phyloP scores from a whole-genome alignment of 768 basidiomycete genomes.

The Tulasnella sp. region DNA sequence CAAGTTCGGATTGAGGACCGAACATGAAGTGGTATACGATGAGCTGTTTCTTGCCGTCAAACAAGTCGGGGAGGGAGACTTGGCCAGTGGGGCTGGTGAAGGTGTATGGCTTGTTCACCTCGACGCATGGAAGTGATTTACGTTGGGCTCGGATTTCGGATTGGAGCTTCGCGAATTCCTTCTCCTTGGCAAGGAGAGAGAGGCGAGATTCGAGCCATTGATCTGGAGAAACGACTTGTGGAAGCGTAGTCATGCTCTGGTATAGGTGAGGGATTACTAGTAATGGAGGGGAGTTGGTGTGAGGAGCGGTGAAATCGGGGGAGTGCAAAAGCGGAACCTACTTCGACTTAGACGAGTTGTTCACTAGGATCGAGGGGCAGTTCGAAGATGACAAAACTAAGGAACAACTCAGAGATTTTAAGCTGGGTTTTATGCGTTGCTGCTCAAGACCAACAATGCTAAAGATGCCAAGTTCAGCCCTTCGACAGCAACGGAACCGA shows the following conservation, averaged over 20 bases:
- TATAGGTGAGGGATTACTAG: neutral
- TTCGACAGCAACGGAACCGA: neutral
- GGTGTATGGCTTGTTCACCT: neutral
- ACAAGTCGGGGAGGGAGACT: neutral
- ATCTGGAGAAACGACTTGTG: conserved; percentile 1
- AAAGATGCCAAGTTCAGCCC: too few species aligned
- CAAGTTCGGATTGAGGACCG: neutral
- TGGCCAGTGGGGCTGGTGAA: neutral
- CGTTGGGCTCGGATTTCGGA: neutral
- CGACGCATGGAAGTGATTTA: neutral
- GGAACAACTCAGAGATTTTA: neutral
- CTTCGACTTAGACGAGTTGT: neutral
- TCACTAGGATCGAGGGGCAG: neutral
- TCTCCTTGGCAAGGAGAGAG: conserved; percentile 4
- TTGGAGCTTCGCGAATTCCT: neutral
- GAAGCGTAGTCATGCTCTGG: neutral
- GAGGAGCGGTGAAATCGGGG: too few species aligned
- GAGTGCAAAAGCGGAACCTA: neutral
- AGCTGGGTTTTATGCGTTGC: neutral
- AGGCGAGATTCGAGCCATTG: conserved; percentile 13
- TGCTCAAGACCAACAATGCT: neutral
- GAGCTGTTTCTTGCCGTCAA: neutral
- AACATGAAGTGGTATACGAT: conserved; percentile 12
- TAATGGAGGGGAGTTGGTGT: neutral
- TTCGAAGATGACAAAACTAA: neutral